Evolutionary conservation across 75 land plant genomes (phyloP), one percentile per base, ranked within the genome.

Genomic region (Pinus tabuliformis): DNA sequence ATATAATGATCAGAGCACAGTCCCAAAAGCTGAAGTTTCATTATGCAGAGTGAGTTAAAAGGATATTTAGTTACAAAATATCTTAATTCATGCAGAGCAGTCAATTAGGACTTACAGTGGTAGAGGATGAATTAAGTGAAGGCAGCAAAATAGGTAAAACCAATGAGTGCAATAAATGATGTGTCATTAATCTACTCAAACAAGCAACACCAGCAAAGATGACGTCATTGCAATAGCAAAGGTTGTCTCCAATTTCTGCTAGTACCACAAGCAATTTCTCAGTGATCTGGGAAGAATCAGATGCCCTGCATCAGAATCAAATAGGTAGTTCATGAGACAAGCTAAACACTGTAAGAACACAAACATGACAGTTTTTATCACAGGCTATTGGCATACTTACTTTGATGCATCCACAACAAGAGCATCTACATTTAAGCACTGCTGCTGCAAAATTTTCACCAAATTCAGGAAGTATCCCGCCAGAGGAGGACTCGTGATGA

Each of bases 171-270:
- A 94, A 78, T n/a, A 91, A 79, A 76, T 92, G 88, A 66, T 89
- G 89, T n/a, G 91, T 88, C 83, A 94, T 92, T 63, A 94, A 78
- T 77, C 79, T 83, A 54, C 89, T 90, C 72, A 97, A 83, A 77
- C 82, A 87, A 64, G 95, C 87, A 59, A 97, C 81, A 57, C 93
- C 99, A 75, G 99, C 84, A 82, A 88, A 90, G 49, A 94, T 89
- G 72, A 94, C 88, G 83, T 97, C 99, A 83, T 94, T 97, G 79
- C 91, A 86, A 72, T 97, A 97, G 81, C 87, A 90, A 14, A 97
- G 88, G 45, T 83, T 89, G 78, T 97, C 99, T 78, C 92, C 99
- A 81, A 91, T 92, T 78, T 94, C 99, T 80, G 94, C 95, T 52
- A 97, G 87, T 70, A 83, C 83, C 76, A 86, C 78, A 81, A 83